Evolutionary conservation across 768 basidiomycete genomes (phyloP), one percentile per base, ranked within the genome.

Genomic region (Clathrus columnatus): DNA sequence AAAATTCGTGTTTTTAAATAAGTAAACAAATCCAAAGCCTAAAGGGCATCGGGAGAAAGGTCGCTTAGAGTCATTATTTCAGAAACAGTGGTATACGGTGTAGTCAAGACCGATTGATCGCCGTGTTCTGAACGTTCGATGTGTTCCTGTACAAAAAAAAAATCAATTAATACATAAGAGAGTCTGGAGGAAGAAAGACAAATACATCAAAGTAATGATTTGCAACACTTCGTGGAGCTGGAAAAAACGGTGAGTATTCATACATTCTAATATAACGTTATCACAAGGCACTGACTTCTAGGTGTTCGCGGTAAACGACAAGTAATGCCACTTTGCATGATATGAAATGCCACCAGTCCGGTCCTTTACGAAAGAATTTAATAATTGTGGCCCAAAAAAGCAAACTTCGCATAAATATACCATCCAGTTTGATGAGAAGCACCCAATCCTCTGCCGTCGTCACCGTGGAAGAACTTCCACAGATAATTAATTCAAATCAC

Each of bases 401-500:
- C n/a, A 20, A 20, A 29, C 29, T 26, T 26, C n/a, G 49, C 11
- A 36, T n/a, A 50, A 18, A 60, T 76, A 70, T 64, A 85, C 94
- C 95, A 99, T 61, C 96, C 96, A 59, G 94, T 97, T 69, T 99
- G 96, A 71, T 99, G 96, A 5, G 93, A 96, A 2, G 95, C 96
- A 41, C 96, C 96, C 11, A 99, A 77, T 18, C 96, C 96, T 56
- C 84, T 80, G 18, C 96, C 96, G 55, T 77, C 84, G 62, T 99
- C 92, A 14, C 84, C 95, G 67, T 97, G 88, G 84, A 98, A 98
- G 74, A 86, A 97, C 87, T 93, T 60, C 26, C 27, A 21, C 47
- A 32, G 16, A 43, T 51, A 7, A 60, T 28, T 23, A 46, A 26
- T 32, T 16, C 44, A 3, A 28, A 18, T 26, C 24, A 27, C 26